Conservation (phyloP, 306 rosid species). For the Alnus rubra region DNA sequence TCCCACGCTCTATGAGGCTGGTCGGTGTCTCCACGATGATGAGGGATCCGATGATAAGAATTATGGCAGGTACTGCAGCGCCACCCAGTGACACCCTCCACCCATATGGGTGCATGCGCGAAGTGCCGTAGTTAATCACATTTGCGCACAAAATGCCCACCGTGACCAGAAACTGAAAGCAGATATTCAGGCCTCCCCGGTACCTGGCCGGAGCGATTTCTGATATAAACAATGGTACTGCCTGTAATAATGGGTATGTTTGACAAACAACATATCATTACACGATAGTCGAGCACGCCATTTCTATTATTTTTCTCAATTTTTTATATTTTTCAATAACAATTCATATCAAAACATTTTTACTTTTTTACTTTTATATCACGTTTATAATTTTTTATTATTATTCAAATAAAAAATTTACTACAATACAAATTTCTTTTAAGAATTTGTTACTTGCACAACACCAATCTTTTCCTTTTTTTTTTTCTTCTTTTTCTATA, state of each 20-base stretch:
- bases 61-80: conserved; percentile 23
- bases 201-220: conserved; percentile 42
- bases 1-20: conserved; percentile 27
- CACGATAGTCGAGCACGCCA: too few relatives aligned
- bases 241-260: conserved; percentile 3
- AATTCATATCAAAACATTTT: too few relatives aligned
- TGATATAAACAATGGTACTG: conserved; percentile 40
- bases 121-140: conserved; percentile 22
- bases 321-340: too few relatives aligned
- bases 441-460: too few relatives aligned
- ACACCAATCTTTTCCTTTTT: too few relatives aligned
- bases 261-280: too few relatives aligned
- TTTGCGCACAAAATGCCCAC: conserved; percentile 36
- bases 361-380: too few relatives aligned
- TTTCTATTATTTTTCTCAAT: too few relatives aligned
- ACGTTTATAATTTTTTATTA: too few relatives aligned
- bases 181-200: conserved; percentile 36
- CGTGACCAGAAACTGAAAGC: conserved; percentile 36
- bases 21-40: conserved; percentile 35
- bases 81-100: conserved; percentile 37
- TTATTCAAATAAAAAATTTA: too few relatives aligned
- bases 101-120: conserved; percentile 14
- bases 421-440: too few relatives aligned
- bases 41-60: conserved; percentile 25
- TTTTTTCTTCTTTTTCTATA: too few relatives aligned